phyloP scores from a whole-genome alignment of 768 basidiomycete genomes.

The Psilocybe azurescens region DNA sequence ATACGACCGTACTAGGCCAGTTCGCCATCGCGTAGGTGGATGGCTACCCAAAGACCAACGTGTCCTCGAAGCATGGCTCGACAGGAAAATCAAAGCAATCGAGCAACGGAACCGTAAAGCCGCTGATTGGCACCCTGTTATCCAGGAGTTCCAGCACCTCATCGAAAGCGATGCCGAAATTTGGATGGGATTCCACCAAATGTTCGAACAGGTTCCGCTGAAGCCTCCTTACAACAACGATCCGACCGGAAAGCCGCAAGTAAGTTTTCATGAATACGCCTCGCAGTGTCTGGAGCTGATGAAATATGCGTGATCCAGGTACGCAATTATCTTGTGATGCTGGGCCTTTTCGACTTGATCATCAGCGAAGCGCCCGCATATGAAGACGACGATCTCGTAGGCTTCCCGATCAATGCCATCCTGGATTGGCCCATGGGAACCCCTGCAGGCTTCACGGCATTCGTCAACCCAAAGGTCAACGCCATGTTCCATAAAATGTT shows the following conservation, averaged over 20 bases:
- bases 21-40: slow-evolving; percentile 10
- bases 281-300: background rate
- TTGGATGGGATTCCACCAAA: slow-evolving; percentile 11
- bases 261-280: background rate
- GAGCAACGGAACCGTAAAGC: background rate
- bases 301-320: background rate
- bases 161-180: slow-evolving; percentile 13
- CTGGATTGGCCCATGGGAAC: slow-evolving; percentile 12
- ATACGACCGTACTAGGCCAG: background rate
- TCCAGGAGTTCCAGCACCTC: slow-evolving; percentile 8
- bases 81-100: background rate
- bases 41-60: slow-evolving; percentile 14
- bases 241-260: slow-evolving; percentile 9
- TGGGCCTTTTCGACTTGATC: slow-evolving; percentile 1
- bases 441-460: background rate
- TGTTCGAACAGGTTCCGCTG: slow-evolving; percentile 12
- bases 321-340: slow-evolving; percentile 3
- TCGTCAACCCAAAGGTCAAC: slow-evolving; percentile 1
- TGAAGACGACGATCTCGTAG: slow-evolving; percentile 4
- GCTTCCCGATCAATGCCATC: slow-evolving; percentile 9
- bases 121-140: slow-evolving; percentile 1
- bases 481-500: slow-evolving; percentile 7
- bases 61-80: slow-evolving; percentile 13
- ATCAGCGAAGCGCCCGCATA: background rate
- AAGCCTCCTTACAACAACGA: slow-evolving; percentile 14